Percentiles rank a stretch among this genome's conserved stretches.
These are phyloP conservation scores for Chalara sp. DNA, from an alignment of 2,329 filamentous ascomycete species.

Conservation along the genomic window DNA sequence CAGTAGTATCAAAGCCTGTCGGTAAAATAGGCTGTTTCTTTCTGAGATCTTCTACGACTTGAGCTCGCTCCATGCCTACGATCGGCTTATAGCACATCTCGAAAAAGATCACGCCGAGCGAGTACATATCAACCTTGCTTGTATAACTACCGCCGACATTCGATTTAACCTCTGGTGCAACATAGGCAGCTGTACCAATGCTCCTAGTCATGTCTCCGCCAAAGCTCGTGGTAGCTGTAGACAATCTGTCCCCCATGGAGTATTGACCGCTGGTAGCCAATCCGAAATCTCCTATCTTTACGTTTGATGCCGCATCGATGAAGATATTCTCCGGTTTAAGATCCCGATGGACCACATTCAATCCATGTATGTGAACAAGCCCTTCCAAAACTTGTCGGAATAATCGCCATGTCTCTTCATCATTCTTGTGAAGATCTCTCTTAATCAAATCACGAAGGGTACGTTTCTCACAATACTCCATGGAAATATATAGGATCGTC, in stretches of 20 bases:
- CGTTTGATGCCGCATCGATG: constrained; percentile 82
- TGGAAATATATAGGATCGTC: constrained; percentile 90
- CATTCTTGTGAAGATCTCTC: constrained; percentile 65
- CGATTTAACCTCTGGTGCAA: constrained; percentile 84
- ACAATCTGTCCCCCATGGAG: constrained; percentile 46
- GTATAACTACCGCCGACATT: constrained; percentile 72
- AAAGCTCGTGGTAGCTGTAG: constrained; percentile 14
- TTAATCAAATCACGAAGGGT: constrained; percentile 85
- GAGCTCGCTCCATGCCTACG: constrained; percentile 54
- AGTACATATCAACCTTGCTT: constrained; percentile 97
- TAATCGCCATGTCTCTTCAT: constrained; percentile 78
- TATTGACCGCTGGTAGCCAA: constrained; percentile 85
- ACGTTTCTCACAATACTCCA: constrained; percentile 92
- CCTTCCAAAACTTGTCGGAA: constrained; percentile 90
- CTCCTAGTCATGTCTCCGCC: constrained; percentile 61
- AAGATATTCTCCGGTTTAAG: constrained; percentile 97
- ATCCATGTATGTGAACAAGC: constrained; percentile 78
- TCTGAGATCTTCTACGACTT: constrained; percentile 61
- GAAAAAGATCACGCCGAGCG: constrained; percentile 93
- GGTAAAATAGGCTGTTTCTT: constrained; percentile 64
- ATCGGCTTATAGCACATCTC: constrained; percentile 79
- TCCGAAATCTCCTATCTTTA: constrained; percentile 95
- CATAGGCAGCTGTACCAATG: constrained; percentile 78
- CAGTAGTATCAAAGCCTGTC: constrained; percentile 62
- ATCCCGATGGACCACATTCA: constrained; percentile 92